A percentile compares a stretch with the other conserved stretches of the same genome.
These are phyloP conservation scores for Posidonia australis DNA, from an alignment of 106 monocot genomes.

Conservation along the genomic window DNA sequence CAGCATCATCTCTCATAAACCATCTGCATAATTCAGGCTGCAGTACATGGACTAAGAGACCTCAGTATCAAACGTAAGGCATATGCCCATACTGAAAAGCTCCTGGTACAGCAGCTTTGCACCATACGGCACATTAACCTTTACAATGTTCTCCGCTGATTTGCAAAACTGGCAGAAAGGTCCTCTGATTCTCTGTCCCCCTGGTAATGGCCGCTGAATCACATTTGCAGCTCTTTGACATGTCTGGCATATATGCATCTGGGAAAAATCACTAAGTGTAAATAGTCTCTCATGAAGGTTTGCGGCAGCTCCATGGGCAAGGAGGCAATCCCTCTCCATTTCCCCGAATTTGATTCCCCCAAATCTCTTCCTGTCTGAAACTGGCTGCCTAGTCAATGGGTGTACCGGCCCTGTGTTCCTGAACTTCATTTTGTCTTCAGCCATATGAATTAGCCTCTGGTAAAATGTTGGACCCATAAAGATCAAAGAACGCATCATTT, in stretches of 20 bases:
- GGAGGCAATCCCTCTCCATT: constrained; percentile 95
- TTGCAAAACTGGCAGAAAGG: constrained; percentile 75
- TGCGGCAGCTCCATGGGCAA: constrained; percentile 88
- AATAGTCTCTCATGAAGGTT: constrained; percentile 89
- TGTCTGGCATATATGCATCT: constrained; percentile 73
- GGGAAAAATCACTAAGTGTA: constrained; percentile 80
- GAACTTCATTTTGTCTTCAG: constrained; percentile 95
- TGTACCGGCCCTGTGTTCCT: constrained; percentile 95
- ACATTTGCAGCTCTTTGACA: constrained; percentile 66
- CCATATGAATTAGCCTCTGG: constrained; percentile 91
- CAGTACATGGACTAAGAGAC: constrained; percentile 16
- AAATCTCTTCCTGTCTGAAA: constrained; percentile 75
- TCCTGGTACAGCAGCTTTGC: constrained; percentile 90
- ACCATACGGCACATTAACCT: constrained; percentile 75
- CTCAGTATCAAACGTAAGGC: constrained; percentile 79
- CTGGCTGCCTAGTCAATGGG: constrained; percentile 86
- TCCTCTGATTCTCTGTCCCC: constrained; percentile 56
- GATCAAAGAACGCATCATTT: constrained; percentile 60
- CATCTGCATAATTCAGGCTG: too few species aligned
- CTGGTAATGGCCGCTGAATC: constrained; percentile 45
- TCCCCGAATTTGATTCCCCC: constrained; percentile 95
- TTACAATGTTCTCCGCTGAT: constrained; percentile 77
- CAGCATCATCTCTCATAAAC: not conserved
- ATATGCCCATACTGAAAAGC: constrained; percentile 93
- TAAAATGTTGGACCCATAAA: constrained; percentile 96